Evolutionary conservation across 1,284 basidiomycete genomes (phyloP), one percentile per base, ranked within the genome.

Genomic region (Austroboletus niveus): DNA sequence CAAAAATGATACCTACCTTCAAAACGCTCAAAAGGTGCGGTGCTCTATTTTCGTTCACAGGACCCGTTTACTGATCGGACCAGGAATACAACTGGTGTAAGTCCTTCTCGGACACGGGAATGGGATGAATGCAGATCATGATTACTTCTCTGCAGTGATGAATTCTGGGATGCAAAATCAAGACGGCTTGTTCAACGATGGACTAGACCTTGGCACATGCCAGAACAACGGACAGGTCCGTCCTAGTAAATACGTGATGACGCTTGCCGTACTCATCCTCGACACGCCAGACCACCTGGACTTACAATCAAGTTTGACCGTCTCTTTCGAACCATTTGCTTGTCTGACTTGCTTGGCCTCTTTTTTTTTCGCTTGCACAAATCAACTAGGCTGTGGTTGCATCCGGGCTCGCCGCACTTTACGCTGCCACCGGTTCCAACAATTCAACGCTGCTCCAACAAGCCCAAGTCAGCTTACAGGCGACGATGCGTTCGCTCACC

Each of bases 401-500:
- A 20, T 78, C 77, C 38, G 79, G 77, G 17, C 68, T 82, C 8
- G 74, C 69, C 6, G 70, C 73, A 27, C 72, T 81, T 7, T 74
- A 64, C 34, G 67, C 58, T 7, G 74, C 74, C 35, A 75, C 71
- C 0, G 68, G 71, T 6, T 45, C 32, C 5, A 65, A 80, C 58
- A 60, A 53, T 22, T 65, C 70, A 1, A 63, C 17, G 7, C 12
- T 75, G 12, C 64, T 81, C 40, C 64, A 71, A 24, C 68, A 78
- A 60, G 79, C 79, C 7, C 77, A 82, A 59, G 72, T 75, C 45
- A 79, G 77, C 15, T 63, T 82, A 43, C 74, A 80, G 57, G 78
- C 78, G 1, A 76, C 76, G n/a, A 75, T 79, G 15, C 46, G 56
- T 11, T 65, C 60, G 27, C 61, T 78, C 42, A 74, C 75, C 2